A percentile compares a stretch with the other conserved stretches of the same genome.
Conservation (phyloP, 2,329 filamentous ascomycete species). For the Ceratocystis harringtonii region DNA sequence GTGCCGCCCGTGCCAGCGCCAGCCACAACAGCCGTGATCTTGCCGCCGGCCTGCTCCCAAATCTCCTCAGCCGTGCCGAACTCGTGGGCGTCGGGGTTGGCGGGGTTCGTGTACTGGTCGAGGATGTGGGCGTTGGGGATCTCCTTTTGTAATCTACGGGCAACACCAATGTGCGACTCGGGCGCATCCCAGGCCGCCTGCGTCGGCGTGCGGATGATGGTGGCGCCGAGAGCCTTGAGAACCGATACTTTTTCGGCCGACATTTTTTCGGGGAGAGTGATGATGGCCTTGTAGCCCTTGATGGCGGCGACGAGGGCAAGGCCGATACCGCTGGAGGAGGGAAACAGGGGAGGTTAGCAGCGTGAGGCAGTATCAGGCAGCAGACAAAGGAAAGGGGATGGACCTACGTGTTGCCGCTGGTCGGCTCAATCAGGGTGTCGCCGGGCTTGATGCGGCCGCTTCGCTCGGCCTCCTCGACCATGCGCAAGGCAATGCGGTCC, state of each 20-base stretch:
- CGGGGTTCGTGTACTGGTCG: constrained; percentile 82
- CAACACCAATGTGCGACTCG: constrained; percentile 94
- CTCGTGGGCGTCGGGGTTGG: constrained; percentile 92
- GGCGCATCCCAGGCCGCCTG: constrained; percentile 89
- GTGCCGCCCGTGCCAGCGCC: constrained; percentile 93
- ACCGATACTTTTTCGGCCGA: constrained; percentile 95
- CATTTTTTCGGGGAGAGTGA: constrained; percentile 98
- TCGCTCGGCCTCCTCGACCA: constrained; percentile 92
- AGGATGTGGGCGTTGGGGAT: constrained; percentile 94
- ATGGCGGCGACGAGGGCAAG: constrained; percentile 86
- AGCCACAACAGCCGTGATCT: constrained; percentile 69
- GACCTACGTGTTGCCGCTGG: constrained; percentile 74
- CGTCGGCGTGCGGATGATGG: constrained; percentile 93
- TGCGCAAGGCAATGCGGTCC: constrained; percentile 86
- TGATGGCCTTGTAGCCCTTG: constrained; percentile 97
- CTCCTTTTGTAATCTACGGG: constrained; percentile 78
- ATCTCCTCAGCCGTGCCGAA: constrained; percentile 91
- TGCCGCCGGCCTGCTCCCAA: constrained; percentile 76
- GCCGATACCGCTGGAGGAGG: constrained; percentile 54
- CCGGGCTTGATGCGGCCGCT: constrained; percentile 90
- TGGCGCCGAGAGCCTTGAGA: constrained; percentile 80
- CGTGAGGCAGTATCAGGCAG: not conserved
- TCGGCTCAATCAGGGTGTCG: constrained; percentile 94
- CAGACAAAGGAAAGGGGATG: not conserved
- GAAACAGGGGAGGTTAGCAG: not conserved